Evolutionary conservation across 371 early-diverging fungal genomes (phyloP), one percentile per base, ranked within the genome.

Genomic region (Lichtheimia ramosa): DNA sequence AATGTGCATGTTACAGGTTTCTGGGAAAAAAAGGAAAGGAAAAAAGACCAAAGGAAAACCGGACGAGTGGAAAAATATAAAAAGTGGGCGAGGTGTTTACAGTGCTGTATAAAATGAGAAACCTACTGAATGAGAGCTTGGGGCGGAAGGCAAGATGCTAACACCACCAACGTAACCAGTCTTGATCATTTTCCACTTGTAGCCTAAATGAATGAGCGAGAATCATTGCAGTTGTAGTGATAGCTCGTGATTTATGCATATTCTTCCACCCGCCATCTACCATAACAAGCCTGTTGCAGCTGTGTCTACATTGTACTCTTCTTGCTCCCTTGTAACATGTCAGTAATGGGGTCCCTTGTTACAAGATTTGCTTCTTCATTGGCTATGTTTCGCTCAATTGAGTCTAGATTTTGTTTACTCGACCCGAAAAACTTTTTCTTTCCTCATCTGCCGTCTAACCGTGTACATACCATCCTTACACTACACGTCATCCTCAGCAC

Each of bases 51-150:
- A 58, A 52, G 21, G 23, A n/a, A 55, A 56, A 46, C 34, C 60
- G 42, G 34, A 42, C 60, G 28, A 48, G 18, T 39, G 52, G 14
- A 63, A 62, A 62, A 61, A 63, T 58, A 60, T 61, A 64, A 60
- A 64, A 62, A 62, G 62, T 62, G 61, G 56, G 65, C 67, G 56
- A 62, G 63, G 60, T 54, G 54, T 54, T 51, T 58, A 62, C 49
- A 54, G 34, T 61, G 56, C 15, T 51, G 58, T 55, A 58, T 54
- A 40, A 62, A 61, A 65, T 62, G 41, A 58, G 68, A 68, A 68
- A 68, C 68, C 43, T 63, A 63, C 48, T 51, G 54, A 68, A 68
- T 68, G 48, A 63, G 63, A 66, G 41, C 43, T 49, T 18, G 55
- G 34, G 27, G 46, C 42, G 49, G 20, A 46, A 4, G 10, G n/a